A percentile compares a stretch with the other conserved stretches of the same genome.
phyloP scores from a whole-genome alignment of 345 rosid genomes.

The Pistacia integerrima region DNA sequence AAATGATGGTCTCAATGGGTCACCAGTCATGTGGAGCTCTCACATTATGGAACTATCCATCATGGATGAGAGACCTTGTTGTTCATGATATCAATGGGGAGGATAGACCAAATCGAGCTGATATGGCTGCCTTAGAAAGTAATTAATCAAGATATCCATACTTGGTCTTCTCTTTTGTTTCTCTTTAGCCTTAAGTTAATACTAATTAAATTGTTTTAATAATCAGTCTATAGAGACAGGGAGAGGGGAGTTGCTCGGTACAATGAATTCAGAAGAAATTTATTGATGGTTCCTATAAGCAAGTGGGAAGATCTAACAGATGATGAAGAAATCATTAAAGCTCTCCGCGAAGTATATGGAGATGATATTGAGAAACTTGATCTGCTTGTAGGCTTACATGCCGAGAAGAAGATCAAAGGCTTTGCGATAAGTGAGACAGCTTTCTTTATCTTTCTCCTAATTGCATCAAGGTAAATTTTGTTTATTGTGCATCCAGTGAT shows the following conservation, averaged over 20 bases:
- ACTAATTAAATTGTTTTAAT: neutral
- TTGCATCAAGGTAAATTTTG: constrained; percentile 60
- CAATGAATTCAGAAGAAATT: constrained; percentile 67
- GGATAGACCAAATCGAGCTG: constrained; percentile 60
- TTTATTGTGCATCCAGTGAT: neutral
- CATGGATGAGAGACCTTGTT: constrained; percentile 75
- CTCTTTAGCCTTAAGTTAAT: neutral
- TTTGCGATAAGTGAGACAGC: constrained; percentile 81
- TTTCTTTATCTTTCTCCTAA: constrained; percentile 69
- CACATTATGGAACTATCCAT: constrained; percentile 72
- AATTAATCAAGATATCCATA: constrained; percentile 10
- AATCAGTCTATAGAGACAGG: constrained; percentile 66
- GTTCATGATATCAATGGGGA: constrained; percentile 66
- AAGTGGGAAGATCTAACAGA: constrained; percentile 82
- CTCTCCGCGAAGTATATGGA: constrained; percentile 62
- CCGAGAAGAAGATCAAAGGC: constrained; percentile 77
- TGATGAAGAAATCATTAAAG: constrained; percentile 51
- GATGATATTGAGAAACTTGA: constrained; percentile 75
- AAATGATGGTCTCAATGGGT: constrained; percentile 73
- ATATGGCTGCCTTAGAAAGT: constrained; percentile 79
- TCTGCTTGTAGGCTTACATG: constrained; percentile 59
- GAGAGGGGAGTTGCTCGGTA: constrained; percentile 71
- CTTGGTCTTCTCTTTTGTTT: too few relatives aligned
- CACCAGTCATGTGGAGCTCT: constrained; percentile 69
- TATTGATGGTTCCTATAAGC: constrained; percentile 66